Base-by-base conservation (phyloP, 2,329 filamentous ascomycete species). In the Neonectria ditissima region DNA sequence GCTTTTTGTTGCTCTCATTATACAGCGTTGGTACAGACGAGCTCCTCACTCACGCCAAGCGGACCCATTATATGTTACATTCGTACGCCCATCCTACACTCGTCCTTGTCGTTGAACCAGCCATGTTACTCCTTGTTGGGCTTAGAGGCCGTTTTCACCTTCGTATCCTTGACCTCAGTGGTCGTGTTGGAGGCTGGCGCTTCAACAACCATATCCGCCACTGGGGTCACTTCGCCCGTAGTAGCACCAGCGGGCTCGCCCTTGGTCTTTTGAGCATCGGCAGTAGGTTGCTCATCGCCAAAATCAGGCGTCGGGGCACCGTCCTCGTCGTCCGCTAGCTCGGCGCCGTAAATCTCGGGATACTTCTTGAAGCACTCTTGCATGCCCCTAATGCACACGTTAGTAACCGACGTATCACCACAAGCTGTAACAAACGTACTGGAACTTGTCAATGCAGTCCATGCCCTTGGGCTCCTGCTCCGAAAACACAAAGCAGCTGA, bases 401-500 rank as follows among this genome's bases (percentile, higher is more conserved):
- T 74, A 78, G 65, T 37, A 59, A 59, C n/a, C n/a, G n/a, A n/a
- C 43, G 5, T 2, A 22, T 11, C 16, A 2, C n/a, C 5, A 4
- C 0, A 10, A 6, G 18, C 16, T 16, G 62, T 8, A 11, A 11
- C 20, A 34, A 48, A 86, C 91, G 50, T 85, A 96, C 93, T 97
- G 94, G 86, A 97, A 97, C 82, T 96, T 97, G 28, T 97, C 94
- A 76, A 97, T 96, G 82, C 94, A 97, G 77, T 97, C 94, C 83
- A 97, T 95, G 55, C 95, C 95, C 88, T 99, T 99, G 37, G 94
- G 94, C 77, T 99, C 96, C 77, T 97, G 93, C 44, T 88, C 89
- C 3, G 93, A 97, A 82, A 91, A 96, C n/a, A 99, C 94, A 75
- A 99, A 99, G 83, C 96, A 99, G 87, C 94, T 97, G 75, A 99